Percentiles rank a stretch among this genome's conserved stretches.
Conservation (phyloP, 179 eudicot species). For the Corrigiola litoralis region DNA sequence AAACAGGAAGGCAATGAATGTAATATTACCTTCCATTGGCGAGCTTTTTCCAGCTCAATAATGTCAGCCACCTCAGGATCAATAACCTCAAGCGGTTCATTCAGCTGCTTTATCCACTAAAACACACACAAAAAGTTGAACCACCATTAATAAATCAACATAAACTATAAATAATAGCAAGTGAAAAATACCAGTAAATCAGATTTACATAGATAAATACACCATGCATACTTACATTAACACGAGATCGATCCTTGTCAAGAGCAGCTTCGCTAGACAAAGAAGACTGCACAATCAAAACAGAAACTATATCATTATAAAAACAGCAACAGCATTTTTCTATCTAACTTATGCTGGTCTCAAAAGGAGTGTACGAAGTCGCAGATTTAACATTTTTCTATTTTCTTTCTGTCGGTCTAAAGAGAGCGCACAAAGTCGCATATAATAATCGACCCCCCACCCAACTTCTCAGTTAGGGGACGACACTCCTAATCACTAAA, state of each 20-base stretch:
- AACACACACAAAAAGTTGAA: not conserved
- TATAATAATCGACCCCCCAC: no score
- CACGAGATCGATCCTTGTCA: conserved; percentile 47
- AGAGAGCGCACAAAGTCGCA: no score
- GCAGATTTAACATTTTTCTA: no score
- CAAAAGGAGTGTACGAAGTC: no score
- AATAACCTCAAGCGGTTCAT: conserved; percentile 74
- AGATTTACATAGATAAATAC: not conserved
- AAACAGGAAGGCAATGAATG: no score
- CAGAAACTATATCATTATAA: not conserved
- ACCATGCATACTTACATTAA: conserved; percentile 13
- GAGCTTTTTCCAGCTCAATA: conserved; percentile 84
- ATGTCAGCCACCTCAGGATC: conserved; percentile 95
- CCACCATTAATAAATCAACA: conserved; percentile 6
- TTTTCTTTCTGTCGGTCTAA: no score
- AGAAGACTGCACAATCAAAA: conserved; percentile 37
- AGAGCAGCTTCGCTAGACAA: conserved; percentile 56
- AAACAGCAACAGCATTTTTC: not conserved
- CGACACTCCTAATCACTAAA: no score
- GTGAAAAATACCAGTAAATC: not conserved
- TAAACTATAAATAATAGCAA: conserved; percentile 23
- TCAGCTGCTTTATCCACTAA: conserved; percentile 86
- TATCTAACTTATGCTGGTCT: no score
- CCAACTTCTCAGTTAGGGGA: no score
- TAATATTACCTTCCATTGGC: conserved; percentile 99